A percentile compares a stretch with the other conserved stretches of the same genome.
Evolutionary conservation across 208 protist species (phyloP).

Genomic region (Leishmania mexicana): DNA sequence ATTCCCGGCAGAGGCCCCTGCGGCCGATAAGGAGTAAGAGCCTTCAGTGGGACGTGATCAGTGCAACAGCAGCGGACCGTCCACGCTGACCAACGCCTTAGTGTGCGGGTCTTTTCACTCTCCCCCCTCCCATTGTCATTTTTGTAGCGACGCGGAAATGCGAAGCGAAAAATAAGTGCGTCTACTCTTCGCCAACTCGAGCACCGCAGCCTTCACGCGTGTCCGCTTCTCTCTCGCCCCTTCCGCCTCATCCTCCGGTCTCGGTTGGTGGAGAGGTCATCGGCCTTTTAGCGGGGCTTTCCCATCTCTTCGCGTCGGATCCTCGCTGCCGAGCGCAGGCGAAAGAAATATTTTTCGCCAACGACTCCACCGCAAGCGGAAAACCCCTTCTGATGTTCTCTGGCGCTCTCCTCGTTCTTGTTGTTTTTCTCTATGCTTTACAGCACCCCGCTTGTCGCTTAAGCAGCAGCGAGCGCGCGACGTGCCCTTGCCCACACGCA

Average conservation of each 20-base stretch:
- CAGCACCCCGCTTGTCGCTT: too few relatives aligned
- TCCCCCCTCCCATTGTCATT: neutral
- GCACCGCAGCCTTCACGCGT: neutral
- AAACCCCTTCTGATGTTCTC: neutral
- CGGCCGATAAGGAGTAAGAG: conserved; percentile 34
- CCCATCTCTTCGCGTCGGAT: neutral
- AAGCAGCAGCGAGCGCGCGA: neutral
- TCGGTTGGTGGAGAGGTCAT: neutral
- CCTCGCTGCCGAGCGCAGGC: neutral
- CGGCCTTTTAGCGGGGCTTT: neutral
- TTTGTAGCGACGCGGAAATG: neutral
- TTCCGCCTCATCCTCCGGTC: neutral
- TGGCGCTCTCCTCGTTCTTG: neutral
- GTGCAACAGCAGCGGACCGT: neutral
- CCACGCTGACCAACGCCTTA: neutral
- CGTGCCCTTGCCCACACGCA: neutral
- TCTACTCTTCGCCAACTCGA: neutral
- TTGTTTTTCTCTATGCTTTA: neutral
- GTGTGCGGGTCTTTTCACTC: neutral
- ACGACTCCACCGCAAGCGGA: neutral
- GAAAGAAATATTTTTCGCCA: neutral
- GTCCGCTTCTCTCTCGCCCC: neutral
- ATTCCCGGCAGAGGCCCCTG: conserved; percentile 44
- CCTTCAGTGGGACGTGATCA: neutral
- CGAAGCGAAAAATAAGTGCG: neutral